Base-by-base conservation (phyloP, 371 early-diverging fungal genomes). In the Lichtheimia corymbifera region DNA sequence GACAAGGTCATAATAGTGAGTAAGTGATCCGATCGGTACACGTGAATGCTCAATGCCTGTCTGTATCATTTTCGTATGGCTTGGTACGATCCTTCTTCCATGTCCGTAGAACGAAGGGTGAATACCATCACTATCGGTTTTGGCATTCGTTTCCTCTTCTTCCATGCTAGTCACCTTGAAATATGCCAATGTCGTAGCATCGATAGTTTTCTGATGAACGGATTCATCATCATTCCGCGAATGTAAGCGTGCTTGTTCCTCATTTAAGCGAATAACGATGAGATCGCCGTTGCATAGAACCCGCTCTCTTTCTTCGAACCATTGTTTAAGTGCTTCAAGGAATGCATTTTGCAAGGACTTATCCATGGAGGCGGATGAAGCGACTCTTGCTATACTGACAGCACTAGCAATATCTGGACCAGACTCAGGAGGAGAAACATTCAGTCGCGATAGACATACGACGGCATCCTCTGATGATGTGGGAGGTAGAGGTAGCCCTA, bases 281-380 rank as follows among this genome's bases (percentile, higher is more conserved):
- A 94, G 61, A 67, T 93, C 93, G 1, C 86, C 90, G 44, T 89
- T 78, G 59, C 88, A 83, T 15, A 93, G 87, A 3, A 91, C 82
- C 12, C 91, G 77, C 41, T 86, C 80, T n/a, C 77, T 78, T 24
- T 70, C 79, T 61, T 83, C 85, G 58, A 93, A 90, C 91, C 89
- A 89, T 9, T 70, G 64, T 63, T 85, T 85, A 24, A 92, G 66
- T 2, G 86, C 86, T 24, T 84, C 84, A 22, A 91, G 64, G 41
- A 83, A 80, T 2, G 82, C 79, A 0, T 77, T 70, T 63, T 93
- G 88, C 5, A 91, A 53, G 9, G 83, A 77, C 60, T 86, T 88
- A 61, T 92, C 89, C 59, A 87, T 88, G 0, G 90, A 87, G 4
- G 84, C 62, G 3, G 91, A 88, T 4, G 92, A 89, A 0, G 93